Evolutionary conservation across 2,329 filamentous ascomycete genomes (phyloP).

Genomic region (Neofusicoccum sp.): DNA sequence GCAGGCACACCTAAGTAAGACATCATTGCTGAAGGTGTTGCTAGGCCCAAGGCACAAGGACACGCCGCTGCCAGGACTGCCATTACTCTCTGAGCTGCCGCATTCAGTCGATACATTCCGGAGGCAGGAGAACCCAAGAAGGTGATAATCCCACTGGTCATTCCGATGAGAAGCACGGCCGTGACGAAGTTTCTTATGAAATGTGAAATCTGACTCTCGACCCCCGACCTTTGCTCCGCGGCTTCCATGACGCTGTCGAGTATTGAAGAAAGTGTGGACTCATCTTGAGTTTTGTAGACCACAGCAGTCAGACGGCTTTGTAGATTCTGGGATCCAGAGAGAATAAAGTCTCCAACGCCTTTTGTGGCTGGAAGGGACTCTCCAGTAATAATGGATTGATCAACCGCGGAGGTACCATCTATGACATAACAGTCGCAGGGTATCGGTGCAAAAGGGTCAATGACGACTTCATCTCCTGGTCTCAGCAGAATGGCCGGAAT

Average conservation of each 20-base stretch:
- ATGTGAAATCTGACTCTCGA: not conserved
- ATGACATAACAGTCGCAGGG: no score
- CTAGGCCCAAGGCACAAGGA: conserved; percentile 23
- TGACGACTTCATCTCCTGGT: no score
- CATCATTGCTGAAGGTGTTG: conserved; percentile 22
- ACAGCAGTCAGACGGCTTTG: not conserved
- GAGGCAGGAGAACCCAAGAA: no score
- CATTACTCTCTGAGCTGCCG: conserved; percentile 14
- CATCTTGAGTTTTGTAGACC: not conserved
- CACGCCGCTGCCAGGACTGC: conserved; percentile 22
- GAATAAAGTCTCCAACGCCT: no score
- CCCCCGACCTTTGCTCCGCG: not conserved
- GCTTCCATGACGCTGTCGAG: not conserved
- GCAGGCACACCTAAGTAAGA: conserved; percentile 18
- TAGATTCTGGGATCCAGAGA: no score
- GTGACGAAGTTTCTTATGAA: not conserved
- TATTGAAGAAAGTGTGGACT: not conserved
- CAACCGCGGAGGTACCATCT: no score
- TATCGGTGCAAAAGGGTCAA: no score
- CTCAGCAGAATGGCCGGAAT: no score
- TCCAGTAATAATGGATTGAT: no score
- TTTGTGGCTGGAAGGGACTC: no score
- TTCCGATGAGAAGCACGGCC: no score
- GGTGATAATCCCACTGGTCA: no score
- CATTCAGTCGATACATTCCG: not conserved